These are phyloP conservation scores for Neocucurbitaria cava DNA, from an alignment of 2,329 filamentous ascomycete genomes.

Conservation along the genomic window DNA sequence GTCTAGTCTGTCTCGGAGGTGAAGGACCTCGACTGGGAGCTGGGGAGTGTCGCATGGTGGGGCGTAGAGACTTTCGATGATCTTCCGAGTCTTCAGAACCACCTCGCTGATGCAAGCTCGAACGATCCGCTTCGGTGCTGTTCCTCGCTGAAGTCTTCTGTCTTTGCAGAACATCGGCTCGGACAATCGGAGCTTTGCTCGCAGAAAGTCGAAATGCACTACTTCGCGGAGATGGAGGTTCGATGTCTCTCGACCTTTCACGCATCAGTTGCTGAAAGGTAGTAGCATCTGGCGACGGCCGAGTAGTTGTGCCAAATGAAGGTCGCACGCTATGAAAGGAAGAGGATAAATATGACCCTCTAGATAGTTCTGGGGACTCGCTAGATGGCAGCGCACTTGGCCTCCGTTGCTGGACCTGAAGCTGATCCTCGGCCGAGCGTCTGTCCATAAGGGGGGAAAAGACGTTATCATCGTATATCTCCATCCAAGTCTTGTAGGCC, in stretches of 20 bases:
- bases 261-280: conserved; percentile 34
- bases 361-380: conserved; percentile 25
- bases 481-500: conserved; percentile 46
- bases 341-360: conserved; percentile 33
- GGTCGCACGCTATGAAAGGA: conserved; percentile 38
- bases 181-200: conserved; percentile 19
- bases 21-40: conserved; percentile 38
- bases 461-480: conserved; percentile 45
- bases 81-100: conserved; percentile 35
- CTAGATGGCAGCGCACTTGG: conserved; percentile 10
- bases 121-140: conserved; percentile 15
- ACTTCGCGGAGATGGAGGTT: conserved; percentile 31
- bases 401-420: conserved; percentile 7
- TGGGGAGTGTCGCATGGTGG: conserved; percentile 36
- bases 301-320: conserved; percentile 30
- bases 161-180: conserved; percentile 41
- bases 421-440: conserved; percentile 1
- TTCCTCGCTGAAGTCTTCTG: conserved; percentile 27
- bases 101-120: conserved; percentile 28
- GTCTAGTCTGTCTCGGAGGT: conserved; percentile 32
- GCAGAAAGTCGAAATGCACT: conserved; percentile 18
- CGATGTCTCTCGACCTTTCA: conserved; percentile 22
- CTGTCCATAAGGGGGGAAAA: conserved; percentile 36
- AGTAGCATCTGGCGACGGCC: conserved; percentile 28
- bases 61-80: conserved; percentile 20